Evolutionary conservation across 2,329 filamentous ascomycete genomes (phyloP).

Genomic region (Ophiostoma himal-ulmi): DNA sequence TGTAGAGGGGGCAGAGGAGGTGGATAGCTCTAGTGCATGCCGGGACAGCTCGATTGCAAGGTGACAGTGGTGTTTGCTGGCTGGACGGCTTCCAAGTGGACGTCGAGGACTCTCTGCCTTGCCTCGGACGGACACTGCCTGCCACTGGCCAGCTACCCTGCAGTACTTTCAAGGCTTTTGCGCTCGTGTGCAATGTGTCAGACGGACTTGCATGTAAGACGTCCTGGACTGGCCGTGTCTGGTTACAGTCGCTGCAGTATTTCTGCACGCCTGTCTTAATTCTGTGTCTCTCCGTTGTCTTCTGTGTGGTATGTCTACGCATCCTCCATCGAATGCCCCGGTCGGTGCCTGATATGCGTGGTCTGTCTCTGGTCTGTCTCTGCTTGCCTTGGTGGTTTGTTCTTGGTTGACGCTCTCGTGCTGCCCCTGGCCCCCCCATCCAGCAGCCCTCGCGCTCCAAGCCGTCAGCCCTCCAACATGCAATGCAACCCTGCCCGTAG

Average conservation of each 20-base stretch:
- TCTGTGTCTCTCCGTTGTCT: neutral
- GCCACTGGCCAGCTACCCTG: neutral
- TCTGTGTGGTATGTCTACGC: neutral
- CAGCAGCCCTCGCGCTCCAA: neutral
- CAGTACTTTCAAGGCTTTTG: neutral
- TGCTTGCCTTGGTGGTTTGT: too few species aligned
- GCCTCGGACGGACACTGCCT: neutral
- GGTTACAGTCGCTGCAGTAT: neutral
- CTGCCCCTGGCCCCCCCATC: too few species aligned
- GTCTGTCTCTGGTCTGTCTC: neutral
- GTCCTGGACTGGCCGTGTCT: neutral
- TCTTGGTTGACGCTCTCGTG: too few species aligned
- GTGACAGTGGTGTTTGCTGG: too few species aligned
- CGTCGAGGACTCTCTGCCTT: too few species aligned
- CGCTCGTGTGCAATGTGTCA: neutral
- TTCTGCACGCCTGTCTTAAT: neutral
- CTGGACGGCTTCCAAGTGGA: too few species aligned
- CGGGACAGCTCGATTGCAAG: too few species aligned
- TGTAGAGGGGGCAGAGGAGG: neutral
- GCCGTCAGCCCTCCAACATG: neutral
- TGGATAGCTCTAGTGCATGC: neutral
- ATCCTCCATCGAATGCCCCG: too few species aligned
- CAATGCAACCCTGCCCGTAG: slow-evolving; percentile 2
- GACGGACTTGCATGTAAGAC: neutral
- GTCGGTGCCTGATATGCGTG: too few species aligned